A percentile compares a stretch with the other conserved stretches of the same genome.
These are phyloP conservation scores for Halenospora varia DNA, from an alignment of 495 filamentous ascomycete species.

Conservation along the genomic window DNA sequence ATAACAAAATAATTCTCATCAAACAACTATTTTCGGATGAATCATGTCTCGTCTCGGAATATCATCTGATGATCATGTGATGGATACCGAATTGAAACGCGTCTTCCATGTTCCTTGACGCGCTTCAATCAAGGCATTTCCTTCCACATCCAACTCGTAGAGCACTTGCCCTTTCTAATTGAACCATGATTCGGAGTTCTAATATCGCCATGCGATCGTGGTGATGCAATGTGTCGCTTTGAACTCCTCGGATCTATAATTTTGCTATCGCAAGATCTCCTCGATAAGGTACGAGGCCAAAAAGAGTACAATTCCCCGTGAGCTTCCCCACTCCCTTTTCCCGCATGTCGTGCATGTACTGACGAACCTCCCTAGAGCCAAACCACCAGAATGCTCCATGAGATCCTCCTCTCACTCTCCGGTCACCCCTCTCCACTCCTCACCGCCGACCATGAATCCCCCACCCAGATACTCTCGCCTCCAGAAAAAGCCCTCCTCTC, in stretches of 20 bases:
- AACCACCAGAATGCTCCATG: conserved; percentile 76
- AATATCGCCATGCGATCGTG: not conserved
- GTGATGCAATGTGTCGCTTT: conserved; percentile 44
- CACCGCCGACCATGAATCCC: conserved; percentile 36
- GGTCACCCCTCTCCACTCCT: conserved; percentile 89
- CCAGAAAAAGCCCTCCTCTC: conserved; percentile 77
- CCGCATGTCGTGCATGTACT: not conserved
- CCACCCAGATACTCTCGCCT: conserved; percentile 56
- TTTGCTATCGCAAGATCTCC: conserved; percentile 38
- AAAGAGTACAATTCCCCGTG: not conserved
- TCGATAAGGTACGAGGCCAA: conserved; percentile 11
- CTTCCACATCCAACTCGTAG: too few species aligned
- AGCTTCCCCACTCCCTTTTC: not conserved
- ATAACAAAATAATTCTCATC: too few species aligned
- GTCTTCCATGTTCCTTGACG: too few species aligned
- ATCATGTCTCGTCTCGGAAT: too few species aligned
- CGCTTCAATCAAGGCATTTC: too few species aligned
- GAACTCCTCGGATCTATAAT: conserved; percentile 45
- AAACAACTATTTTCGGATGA: too few species aligned
- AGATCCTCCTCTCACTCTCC: conserved; percentile 91
- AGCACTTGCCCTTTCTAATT: not conserved
- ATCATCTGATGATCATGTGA: too few species aligned
- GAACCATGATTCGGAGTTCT: not conserved
- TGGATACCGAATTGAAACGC: too few species aligned
- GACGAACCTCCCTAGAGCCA: not conserved